These are phyloP conservation scores for Diplodia seriata DNA, from an alignment of 2,329 filamentous ascomycete species.

Conservation along the genomic window DNA sequence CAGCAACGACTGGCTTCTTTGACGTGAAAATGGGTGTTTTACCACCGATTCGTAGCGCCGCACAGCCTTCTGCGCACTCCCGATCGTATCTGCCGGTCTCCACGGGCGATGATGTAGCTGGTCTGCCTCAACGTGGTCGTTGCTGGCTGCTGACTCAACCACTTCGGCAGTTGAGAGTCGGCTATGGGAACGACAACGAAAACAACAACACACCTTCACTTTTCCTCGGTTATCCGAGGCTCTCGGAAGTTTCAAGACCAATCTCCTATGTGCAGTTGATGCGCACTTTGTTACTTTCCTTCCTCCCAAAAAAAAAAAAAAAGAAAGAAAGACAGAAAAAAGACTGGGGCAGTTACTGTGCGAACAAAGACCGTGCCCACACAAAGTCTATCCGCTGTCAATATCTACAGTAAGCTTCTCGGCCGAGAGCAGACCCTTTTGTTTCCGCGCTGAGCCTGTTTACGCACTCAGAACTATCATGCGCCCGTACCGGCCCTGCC, in stretches of 20 bases:
- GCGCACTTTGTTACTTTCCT: too few relatives aligned
- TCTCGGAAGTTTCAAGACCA: not conserved
- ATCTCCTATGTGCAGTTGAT: not conserved
- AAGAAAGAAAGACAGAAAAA: too few relatives aligned
- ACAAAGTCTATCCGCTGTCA: not conserved
- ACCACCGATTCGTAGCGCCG: too few relatives aligned
- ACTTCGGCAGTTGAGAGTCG: constrained; percentile 30
- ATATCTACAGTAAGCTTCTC: not conserved
- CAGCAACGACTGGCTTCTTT: too few relatives aligned
- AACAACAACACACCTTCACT: not conserved
- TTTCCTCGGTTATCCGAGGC: not conserved
- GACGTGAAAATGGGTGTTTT: not conserved
- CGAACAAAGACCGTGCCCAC: too few relatives aligned
- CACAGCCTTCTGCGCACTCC: not conserved
- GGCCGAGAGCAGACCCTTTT: not conserved
- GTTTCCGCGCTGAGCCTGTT: not conserved
- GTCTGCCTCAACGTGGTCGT: constrained; percentile 10
- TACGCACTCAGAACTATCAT: not conserved
- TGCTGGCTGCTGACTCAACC: constrained; percentile 20
- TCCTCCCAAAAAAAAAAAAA: too few relatives aligned
- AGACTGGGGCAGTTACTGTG: too few relatives aligned
- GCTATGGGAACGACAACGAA: constrained; percentile 22
- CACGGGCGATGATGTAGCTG: constrained; percentile 19
- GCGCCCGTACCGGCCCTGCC: not conserved
- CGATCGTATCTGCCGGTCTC: constrained; percentile 26